These are phyloP conservation scores for Trichophaea hybrida DNA, from an alignment of 2,329 filamentous ascomycete species.

Conservation along the genomic window DNA sequence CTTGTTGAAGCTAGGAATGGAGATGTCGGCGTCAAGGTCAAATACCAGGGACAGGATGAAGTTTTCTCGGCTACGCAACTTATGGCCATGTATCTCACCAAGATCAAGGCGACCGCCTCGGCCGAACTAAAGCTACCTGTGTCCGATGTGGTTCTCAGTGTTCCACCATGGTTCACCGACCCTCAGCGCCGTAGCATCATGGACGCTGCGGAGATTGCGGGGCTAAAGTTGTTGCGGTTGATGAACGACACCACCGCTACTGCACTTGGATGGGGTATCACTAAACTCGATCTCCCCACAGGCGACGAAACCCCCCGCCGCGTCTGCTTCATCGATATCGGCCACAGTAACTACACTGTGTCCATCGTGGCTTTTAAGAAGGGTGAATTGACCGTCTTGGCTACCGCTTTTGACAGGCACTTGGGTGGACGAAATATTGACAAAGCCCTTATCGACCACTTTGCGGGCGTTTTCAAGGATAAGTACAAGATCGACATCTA, in stretches of 20 bases:
- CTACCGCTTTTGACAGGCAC: constrained; percentile 84
- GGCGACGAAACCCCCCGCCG: constrained; percentile 84
- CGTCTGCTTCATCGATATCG: constrained; percentile 86
- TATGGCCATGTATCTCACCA: constrained; percentile 87
- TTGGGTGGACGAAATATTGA: constrained; percentile 97
- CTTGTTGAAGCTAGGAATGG: constrained; percentile 73
- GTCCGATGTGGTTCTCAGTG: constrained; percentile 82
- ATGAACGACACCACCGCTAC: constrained; percentile 98
- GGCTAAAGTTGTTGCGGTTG: constrained; percentile 77
- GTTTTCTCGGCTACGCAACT: constrained; percentile 90
- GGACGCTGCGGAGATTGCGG: constrained; percentile 85
- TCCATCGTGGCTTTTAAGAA: constrained; percentile 94
- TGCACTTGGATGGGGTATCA: constrained; percentile 93
- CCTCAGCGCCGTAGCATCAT: constrained; percentile 76
- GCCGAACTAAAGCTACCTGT: constrained; percentile 82
- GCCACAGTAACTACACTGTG: constrained; percentile 88
- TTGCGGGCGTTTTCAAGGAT: constrained; percentile 88
- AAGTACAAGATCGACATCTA: constrained; percentile 96
- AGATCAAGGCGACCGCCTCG: constrained; percentile 77
- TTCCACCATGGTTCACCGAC: constrained; percentile 95
- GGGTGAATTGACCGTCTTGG: constrained; percentile 87
- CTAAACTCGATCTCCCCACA: constrained; percentile 80
- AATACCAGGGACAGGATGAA: constrained; percentile 87
- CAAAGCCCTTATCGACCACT: constrained; percentile 84
- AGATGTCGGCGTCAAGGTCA: constrained; percentile 87